Base-by-base conservation (phyloP, 2,329 filamentous ascomycete species). In the Calonectria montana region DNA sequence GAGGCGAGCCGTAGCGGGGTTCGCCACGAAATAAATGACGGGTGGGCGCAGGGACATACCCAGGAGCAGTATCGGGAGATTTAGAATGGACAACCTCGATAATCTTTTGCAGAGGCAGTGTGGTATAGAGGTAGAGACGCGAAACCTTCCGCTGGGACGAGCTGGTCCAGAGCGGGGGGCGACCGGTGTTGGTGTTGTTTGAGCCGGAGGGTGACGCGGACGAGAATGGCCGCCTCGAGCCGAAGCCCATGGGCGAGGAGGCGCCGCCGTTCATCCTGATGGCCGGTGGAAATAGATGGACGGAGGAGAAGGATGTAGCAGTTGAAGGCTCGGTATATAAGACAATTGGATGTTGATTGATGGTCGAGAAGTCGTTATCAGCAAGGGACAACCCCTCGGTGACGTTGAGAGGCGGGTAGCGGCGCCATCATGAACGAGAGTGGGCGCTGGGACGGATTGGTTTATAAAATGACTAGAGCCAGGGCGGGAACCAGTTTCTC, bases 71-170 rank as follows among this genome's bases (percentile, higher is more conserved):
- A 25, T 86, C 85, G 3, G 83, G 81, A 16, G 73, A 84, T 70
- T 67, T 81, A 68, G 78, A 84, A 72, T 87, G 84, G 69, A 91
- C 83, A 16, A 87, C 83, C 12, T 84, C 81, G 57, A 86, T 80
- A 25, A 90, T 90, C 79, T 87, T 86, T 2, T 86, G 81, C 16
- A 90, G 82, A 1, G 86, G 85, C 6, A 91, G 82, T 0, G 83
- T 88, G 0, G 89, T 91, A 76, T 89, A 91, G 67, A 90, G 81
- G 73, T 91, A 91, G 9, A 91, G 85, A 9, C 89, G 84, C 9
- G 87, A 84, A 69, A 91, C 82, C 78, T 88, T 89, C 48, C 89
- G 86, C 74, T 87, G 86, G 6, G 87, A 85, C 2, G 87, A 87
- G 16, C 84, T 80, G 12, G 86, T 90, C 90, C 89, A 91, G 74